phyloP scores from a whole-genome alignment of 2,329 filamentous ascomycete genomes.

The Epichloe brachyelytri region DNA sequence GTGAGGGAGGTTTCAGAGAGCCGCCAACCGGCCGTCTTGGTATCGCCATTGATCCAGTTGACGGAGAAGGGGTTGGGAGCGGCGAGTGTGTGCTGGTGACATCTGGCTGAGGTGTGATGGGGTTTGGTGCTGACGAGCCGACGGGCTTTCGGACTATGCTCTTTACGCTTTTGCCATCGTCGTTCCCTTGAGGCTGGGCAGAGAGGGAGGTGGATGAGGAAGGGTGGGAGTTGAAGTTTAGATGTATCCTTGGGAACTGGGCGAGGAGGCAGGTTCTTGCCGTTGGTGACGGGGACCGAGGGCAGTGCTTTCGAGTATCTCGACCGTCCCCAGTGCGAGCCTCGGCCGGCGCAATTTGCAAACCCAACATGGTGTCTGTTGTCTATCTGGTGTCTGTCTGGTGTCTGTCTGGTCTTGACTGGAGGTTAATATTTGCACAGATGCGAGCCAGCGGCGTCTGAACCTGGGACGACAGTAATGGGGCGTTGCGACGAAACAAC shows the following conservation, averaged over 20 bases:
- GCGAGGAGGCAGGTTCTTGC: slow-evolving; percentile 9
- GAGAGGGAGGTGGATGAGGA: slow-evolving; percentile 14
- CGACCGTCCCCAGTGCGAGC: slow-evolving; percentile 27
- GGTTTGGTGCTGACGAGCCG: slow-evolving; percentile 4
- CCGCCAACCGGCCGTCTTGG: slow-evolving; percentile 22
- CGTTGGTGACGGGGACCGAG: slow-evolving; percentile 26
- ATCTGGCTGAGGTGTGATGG: not conserved
- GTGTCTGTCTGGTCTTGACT: not conserved
- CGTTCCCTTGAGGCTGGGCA: slow-evolving; percentile 13
- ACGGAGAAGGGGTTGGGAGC: slow-evolving; percentile 8
- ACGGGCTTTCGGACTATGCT: slow-evolving; percentile 11
- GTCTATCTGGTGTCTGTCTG: not conserved
- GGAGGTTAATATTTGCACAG: too few relatives aligned
- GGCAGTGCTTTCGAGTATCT: slow-evolving; percentile 48
- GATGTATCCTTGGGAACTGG: slow-evolving; percentile 13
- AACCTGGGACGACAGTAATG: not conserved
- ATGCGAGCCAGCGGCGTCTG: not conserved
- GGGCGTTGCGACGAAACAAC: slow-evolving; percentile 1
- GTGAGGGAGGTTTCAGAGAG: not conserved
- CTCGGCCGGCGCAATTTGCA: not conserved
- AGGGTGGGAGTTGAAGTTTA: slow-evolving; percentile 10
- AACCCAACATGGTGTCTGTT: slow-evolving; percentile 2
- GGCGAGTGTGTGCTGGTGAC: slow-evolving; percentile 3
- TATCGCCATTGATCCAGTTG: slow-evolving; percentile 18
- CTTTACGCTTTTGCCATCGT: slow-evolving; percentile 6